Evolutionary conservation across 2,329 filamentous ascomycete species (phyloP), one percentile per base, ranked within the genome.

Genomic region (Cercospora berteroae): DNA sequence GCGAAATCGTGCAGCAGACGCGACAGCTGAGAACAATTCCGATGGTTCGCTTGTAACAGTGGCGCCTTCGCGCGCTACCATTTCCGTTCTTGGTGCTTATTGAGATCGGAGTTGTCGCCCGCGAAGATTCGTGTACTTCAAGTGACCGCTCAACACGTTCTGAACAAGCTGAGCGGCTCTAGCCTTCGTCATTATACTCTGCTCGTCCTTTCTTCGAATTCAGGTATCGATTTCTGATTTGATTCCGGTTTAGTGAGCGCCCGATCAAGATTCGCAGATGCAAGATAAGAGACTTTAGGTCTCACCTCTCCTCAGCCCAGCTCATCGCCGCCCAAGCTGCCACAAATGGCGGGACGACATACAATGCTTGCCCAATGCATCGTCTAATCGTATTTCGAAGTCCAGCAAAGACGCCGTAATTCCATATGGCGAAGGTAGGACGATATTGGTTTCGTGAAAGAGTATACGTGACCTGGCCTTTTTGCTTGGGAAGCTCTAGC

Each of bases 381-480:
- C 63, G 39, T 33, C 63, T 44, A 9, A 60, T 48, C 36, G 57
- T 58, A 36, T 64, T 60, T 13, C 52, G 44, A 23, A 60, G 52
- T 31, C 52, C 56, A 29, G 52, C 63, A 25, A 58, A 23, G 56
- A 59, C 4, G 18, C 56, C 56, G 23, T 59, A 31, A 16, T 59
- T 64, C 63, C 63, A 64, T 39, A 64, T 27, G 13, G 56, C 31
- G 16, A 64, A 36, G 12, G 44, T 23, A 52, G 63, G 48, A 29
- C 25, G 23, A 33, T 64, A 55, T 44, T 60, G 63, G 27, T 64
- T 64, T 3, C 52, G 63, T 18, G 39, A 36, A 8, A 64, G 25
- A 18, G 33, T 39, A 50, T 64, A 64, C 16, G 63, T 48, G 55
- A 64, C 27, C 55, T 64, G 63, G 9, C 63, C 63, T 60, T 60